Conservation (phyloP, 1,284 basidiomycete genomes). For the Phenoliferia sp. region DNA sequence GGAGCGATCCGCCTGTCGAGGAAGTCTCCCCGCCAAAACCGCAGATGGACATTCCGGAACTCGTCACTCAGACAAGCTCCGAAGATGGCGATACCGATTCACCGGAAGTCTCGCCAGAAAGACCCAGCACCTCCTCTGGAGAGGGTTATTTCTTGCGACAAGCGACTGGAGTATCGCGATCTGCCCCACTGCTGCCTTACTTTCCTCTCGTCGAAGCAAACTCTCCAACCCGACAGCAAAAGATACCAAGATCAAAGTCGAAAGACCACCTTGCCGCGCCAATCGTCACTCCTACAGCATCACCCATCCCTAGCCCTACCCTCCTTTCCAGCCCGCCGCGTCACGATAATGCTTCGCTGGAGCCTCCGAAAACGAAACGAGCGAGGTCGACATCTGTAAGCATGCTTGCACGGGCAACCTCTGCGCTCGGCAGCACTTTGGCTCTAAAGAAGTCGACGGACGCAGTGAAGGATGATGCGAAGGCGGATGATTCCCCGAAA, state of each 20-base stretch:
- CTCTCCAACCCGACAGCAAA: slow-evolving; percentile 1
- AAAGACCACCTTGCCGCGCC: slow-evolving; percentile 6
- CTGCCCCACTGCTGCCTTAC: slow-evolving; percentile 4
- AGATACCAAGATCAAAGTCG: not conserved
- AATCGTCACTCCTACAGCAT: too few species aligned
- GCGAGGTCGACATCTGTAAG: slow-evolving; percentile 68
- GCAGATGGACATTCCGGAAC: not conserved
- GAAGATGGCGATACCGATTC: not conserved
- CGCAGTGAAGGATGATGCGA: not conserved
- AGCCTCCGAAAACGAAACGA: slow-evolving; percentile 1
- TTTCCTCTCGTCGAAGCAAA: slow-evolving; percentile 16
- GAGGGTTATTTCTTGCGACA: not conserved
- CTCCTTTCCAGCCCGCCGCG: not conserved
- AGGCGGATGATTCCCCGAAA: not conserved
- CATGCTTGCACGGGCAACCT: slow-evolving; percentile 88
- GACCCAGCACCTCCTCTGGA: not conserved
- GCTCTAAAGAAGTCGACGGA: slow-evolving; percentile 61
- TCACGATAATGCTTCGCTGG: not conserved
- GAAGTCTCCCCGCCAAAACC: not conserved
- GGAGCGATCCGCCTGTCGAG: not conserved
- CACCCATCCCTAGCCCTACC: not conserved
- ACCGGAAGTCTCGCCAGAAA: not conserved
- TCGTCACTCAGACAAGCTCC: not conserved
- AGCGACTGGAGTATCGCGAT: not conserved
- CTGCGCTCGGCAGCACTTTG: slow-evolving; percentile 68